These are phyloP conservation scores for Abrus precatorius DNA, from an alignment of 306 rosid species.

Conservation along the genomic window DNA sequence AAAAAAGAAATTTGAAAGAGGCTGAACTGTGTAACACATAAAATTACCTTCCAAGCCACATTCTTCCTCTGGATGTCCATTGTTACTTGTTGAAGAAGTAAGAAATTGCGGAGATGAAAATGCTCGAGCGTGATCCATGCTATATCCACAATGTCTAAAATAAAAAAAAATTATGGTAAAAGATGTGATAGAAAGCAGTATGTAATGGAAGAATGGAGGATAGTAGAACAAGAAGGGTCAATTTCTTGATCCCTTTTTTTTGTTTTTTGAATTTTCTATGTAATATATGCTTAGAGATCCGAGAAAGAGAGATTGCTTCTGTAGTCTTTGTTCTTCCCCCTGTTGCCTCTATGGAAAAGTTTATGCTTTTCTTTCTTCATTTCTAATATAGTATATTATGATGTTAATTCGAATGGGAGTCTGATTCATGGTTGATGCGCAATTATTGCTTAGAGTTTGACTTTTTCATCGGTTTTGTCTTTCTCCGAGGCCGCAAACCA, in stretches of 20 bases:
- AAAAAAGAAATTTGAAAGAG: not conserved
- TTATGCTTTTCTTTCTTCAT: slow-evolving; percentile 31
- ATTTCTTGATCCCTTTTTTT: not conserved
- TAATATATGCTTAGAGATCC: slow-evolving; percentile 49
- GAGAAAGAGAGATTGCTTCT: slow-evolving; percentile 66
- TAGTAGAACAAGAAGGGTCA: slow-evolving; percentile 31
- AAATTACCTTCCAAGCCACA: slow-evolving; percentile 71
- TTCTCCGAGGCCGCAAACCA: slow-evolving; percentile 36
- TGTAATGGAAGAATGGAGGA: slow-evolving; percentile 33
- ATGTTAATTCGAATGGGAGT: slow-evolving; percentile 49
- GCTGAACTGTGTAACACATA: not conserved
- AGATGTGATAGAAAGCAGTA: slow-evolving; percentile 16
- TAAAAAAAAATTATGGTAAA: slow-evolving; percentile 32
- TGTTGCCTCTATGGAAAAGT: slow-evolving; percentile 28
- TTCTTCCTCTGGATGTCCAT: slow-evolving; percentile 53
- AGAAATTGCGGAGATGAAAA: slow-evolving; percentile 65
- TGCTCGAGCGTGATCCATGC: slow-evolving; percentile 61
- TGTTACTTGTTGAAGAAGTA: slow-evolving; percentile 53
- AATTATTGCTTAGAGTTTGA: slow-evolving; percentile 70
- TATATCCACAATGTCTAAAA: slow-evolving; percentile 41
- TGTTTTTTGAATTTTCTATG: slow-evolving; percentile 12
- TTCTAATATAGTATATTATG: slow-evolving; percentile 56
- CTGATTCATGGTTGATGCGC: slow-evolving; percentile 61
- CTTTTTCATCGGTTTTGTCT: slow-evolving; percentile 59
- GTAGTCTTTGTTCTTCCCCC: slow-evolving; percentile 53